Evolutionary conservation across 2,329 filamentous ascomycete genomes (phyloP), one percentile per base, ranked within the genome.

Genomic region (Aureobasidium sp.): DNA sequence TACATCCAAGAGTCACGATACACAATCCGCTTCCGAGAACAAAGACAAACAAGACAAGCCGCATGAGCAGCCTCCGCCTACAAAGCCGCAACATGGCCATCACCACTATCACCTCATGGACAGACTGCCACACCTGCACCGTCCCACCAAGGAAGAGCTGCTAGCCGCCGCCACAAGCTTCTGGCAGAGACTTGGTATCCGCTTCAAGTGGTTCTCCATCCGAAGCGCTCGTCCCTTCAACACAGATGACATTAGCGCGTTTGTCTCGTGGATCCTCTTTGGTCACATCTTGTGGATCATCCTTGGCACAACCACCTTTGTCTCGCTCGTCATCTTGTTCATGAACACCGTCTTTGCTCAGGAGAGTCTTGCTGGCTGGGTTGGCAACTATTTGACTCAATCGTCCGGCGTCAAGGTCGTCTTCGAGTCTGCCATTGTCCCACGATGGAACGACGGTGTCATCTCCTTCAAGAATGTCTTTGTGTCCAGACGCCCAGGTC

Each of bases 201-300:
- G 90, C 35, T 94, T 97, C 74, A 98, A 98, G 70, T 98, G 93
- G 93, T 85, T 93, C 63, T 94, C 93, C 2, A 98, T 98, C 62
- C 79, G 90, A 65, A 95, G 90, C 66, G 88, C 87, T 68, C 80
- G 93, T 32, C 93, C 93, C 0, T 98, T 93, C 81, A 98, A 95
- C 68, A 80, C 85, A 19, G 93, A 98, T 68, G 93, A 98, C 71
- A 96, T 95, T 76, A 88, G 90, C 40, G 93, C 93, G 3, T 91
- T 98, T 58, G 82, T 89, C 50, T 97, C 93, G 2, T 97, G 91
- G 91, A 86, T 98, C 58, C 79, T 97, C 57, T 78, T 96, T 51
- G 93, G 91, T 0, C 93, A 98, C 69, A 76, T 98, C 7, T 80
- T 95, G 10, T 98, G 93, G 93, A 81, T 98, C 61, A 79, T 97